Percentiles rank a stretch among this genome's conserved stretches.
These are phyloP conservation scores for Filobasidium floriforme DNA, from an alignment of 768 basidiomycete species.

Conservation along the genomic window DNA sequence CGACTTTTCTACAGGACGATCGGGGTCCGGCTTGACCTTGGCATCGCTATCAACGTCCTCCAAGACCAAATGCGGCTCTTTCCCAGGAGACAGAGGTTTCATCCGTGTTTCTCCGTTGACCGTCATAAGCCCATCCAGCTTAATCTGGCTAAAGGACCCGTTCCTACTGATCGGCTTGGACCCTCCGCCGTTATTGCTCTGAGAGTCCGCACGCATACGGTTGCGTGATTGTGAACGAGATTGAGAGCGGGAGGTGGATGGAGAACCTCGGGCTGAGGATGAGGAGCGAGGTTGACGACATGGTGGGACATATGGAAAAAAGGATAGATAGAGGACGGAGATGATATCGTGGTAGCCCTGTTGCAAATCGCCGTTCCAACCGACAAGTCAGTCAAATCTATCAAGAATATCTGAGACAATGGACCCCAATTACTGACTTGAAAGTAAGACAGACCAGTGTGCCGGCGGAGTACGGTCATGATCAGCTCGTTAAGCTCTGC, in stretches of 20 bases:
- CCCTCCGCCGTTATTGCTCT: neutral
- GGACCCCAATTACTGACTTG: slow-evolving; percentile 51
- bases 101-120: neutral
- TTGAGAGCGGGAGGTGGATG: slow-evolving; percentile 12
- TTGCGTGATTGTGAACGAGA: slow-evolving; percentile 4
- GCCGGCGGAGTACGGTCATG: slow-evolving; percentile 64
- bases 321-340: slow-evolving; percentile 57
- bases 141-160: neutral
- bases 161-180: neutral
- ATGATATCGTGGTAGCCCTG: slow-evolving; percentile 91
- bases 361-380: too few species aligned
- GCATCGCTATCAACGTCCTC: neutral
- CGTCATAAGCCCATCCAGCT: neutral
- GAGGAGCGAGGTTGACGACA: neutral
- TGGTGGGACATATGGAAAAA: slow-evolving; percentile 27
- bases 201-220: neutral
- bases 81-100: slow-evolving; percentile 1
- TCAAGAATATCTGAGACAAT: neutral
- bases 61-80: neutral
- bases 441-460: slow-evolving; percentile 71
- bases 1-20: neutral
- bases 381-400: too few species aligned
- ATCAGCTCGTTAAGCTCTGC: slow-evolving; percentile 63
- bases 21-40: neutral
- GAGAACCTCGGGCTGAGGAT: neutral